Base-by-base conservation (phyloP, 1,139 yeast genomes). In the Sugiyamaella japonica region DNA sequence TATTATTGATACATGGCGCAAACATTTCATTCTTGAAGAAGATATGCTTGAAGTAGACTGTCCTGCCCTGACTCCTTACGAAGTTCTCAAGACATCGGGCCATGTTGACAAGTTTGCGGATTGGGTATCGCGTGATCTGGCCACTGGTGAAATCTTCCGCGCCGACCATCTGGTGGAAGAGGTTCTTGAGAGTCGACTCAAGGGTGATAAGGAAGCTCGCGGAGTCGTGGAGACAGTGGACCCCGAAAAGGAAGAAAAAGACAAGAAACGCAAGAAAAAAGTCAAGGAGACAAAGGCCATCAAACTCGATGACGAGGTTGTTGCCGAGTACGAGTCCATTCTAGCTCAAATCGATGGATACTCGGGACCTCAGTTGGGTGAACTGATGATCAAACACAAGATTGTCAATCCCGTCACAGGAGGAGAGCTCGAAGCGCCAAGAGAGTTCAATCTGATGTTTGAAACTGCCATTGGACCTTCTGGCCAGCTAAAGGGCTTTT, bases 391-490 rank as follows among this genome's bases (percentile, higher is more conserved):
- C 59, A 86, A 89, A 73, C 81, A 86, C 74, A 77, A 86, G 59
- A 93, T 95, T 70, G 84, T 83, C 66, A 93, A 91, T 79, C 99
- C 99, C 45, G 89, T 82, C 52, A 90, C 96, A 58, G 89, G 88
- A 59, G 96, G 89, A 46, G 77, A 81, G 54, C 81, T 95, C 68
- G 96, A 89, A 72, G 86, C 86, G 48, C 99, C 99, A 63, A 83
- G 80, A 62, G 97, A 90, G 71, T 95, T 95, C 83, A 95, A 95
- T 77, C 84, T 95, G 74, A 95, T 95, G 99, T 95, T 95, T 71
- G 98, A 91, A 74, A 95, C 99, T 56, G 97, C 97, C 56, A 95
- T 95, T 72, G 99, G 99, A 53, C 99, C 99, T 59, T 88, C 97
- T 56, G 99, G 99, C 68, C 90, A 86, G 70, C 77, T 91, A 73